Evolutionary conservation across 352 stramenopile species (phyloP), one percentile per base, ranked within the genome.

Genomic region (Phytophthora tentaculata): DNA sequence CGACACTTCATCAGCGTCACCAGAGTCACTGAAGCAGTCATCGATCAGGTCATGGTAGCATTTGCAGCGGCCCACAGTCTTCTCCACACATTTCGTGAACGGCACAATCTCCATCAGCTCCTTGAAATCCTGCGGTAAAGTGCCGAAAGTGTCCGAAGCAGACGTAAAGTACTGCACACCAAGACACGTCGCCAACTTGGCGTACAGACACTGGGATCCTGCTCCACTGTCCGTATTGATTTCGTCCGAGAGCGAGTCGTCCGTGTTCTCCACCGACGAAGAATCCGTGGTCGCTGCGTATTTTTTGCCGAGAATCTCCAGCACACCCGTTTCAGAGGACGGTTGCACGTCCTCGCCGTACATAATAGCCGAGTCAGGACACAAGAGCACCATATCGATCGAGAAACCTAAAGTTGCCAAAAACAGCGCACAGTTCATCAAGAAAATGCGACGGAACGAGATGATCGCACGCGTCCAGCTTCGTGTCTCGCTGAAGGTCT

Each of bases 401-500:
- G 86, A 79, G 55, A 94, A 80, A 0, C 84, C 88, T 9, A 94
- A 51, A 0, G 80, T 79, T 2, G 86, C 81, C 19, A 90, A 52
- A 32, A 95, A 94, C 51, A 95, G 57, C 26, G 84, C 77, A 45
- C 72, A 89, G 63, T 94, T 93, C 73, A 89, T 91, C 23, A 93
- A 80, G 58, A 95, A 94, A 53, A 95, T 92, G 51, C 84, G 88
- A 10, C 86, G 84, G 66, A 94, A 95, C 37, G 85, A 92, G 22
- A 88, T 69, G 17, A 95, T 76, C 23, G 87, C 87, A 9, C 87
- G 84, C 17, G 84, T 10, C 85, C 86, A 95, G 19, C 79, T 89
- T 19, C 85, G 77, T 29, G 86, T 92, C 73, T 95, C 87, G 44
- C 74, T 81, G 67, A 82, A 95, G 22, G 84, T 91, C 67, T 95